phyloP scores from a whole-genome alignment of 2,329 filamentous ascomycete genomes.

The Neonectria faginata region DNA sequence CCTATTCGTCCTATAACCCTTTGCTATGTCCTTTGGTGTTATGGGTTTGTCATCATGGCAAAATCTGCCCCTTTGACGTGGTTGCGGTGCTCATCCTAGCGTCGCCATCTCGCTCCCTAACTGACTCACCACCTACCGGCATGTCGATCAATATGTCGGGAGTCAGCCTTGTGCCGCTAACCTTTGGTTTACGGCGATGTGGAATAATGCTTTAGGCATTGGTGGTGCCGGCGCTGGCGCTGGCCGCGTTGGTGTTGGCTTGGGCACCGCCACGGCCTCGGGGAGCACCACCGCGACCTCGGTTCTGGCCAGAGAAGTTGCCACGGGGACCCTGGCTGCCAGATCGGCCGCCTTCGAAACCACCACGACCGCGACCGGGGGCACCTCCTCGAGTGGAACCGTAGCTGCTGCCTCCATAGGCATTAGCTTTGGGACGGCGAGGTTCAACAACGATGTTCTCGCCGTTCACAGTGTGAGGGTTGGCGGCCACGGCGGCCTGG shows the following conservation, averaged over 20 bases:
- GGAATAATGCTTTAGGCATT: slow-evolving; percentile 57
- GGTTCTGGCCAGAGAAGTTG: slow-evolving; percentile 74
- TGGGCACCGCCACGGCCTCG: slow-evolving; percentile 73
- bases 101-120: slow-evolving; percentile 1
- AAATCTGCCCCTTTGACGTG: slow-evolving; percentile 4
- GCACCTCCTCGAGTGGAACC: slow-evolving; percentile 70
- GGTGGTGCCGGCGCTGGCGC: slow-evolving; percentile 45
- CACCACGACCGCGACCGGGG: slow-evolving; percentile 74
- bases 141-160: slow-evolving; percentile 9
- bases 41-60: slow-evolving; percentile 17
- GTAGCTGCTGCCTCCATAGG: slow-evolving; percentile 77
- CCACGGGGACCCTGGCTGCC: slow-evolving; percentile 74
- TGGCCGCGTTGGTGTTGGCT: slow-evolving; percentile 34
- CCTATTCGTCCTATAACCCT: slow-evolving; percentile 27
- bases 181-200: slow-evolving; percentile 24
- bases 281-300: slow-evolving; percentile 74
- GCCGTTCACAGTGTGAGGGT: slow-evolving; percentile 86
- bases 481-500: slow-evolving; percentile 83
- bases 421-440: slow-evolving; percentile 80
- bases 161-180: slow-evolving; percentile 16
- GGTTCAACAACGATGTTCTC: slow-evolving; percentile 90
- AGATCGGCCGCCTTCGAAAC: slow-evolving; percentile 68
- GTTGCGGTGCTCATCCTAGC: slow-evolving; percentile 4
- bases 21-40: slow-evolving; percentile 19
- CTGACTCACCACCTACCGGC: slow-evolving; percentile 11